Evolutionary conservation across 2,329 filamentous ascomycete genomes (phyloP), one percentile per base, ranked within the genome.

Genomic region (Xylaria polymorpha): DNA sequence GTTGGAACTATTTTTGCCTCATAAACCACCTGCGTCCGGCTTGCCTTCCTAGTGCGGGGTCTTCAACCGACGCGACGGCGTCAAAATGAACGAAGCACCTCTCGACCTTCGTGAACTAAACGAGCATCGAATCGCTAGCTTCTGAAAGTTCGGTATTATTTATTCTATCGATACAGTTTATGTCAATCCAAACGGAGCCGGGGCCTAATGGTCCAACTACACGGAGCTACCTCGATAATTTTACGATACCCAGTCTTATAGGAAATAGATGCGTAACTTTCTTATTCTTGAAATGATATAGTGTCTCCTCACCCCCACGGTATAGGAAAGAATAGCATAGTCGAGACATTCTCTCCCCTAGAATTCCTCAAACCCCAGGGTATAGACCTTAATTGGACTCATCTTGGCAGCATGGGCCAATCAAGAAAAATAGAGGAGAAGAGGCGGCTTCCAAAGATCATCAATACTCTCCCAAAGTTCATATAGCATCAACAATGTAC

Each of bases 201-300:
- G n/a, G n/a, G n/a, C n/a, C n/a, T n/a, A n/a, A n/a, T n/a, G n/a
- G n/a, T n/a, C n/a, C n/a, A n/a, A n/a, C n/a, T n/a, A n/a, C n/a
- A n/a, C n/a, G n/a, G n/a, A n/a, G n/a, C n/a, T n/a, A n/a, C n/a
- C n/a, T n/a, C n/a, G n/a, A n/a, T n/a, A n/a, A n/a, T n/a, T n/a
- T n/a, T n/a, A n/a, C n/a, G n/a, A n/a, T n/a, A n/a, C n/a, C n/a
- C n/a, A n/a, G n/a, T n/a, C n/a, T n/a, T n/a, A n/a, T 39, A 22
- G 1, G 29, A 7, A 39, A 44, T 10, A 5, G 5, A 18, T 4
- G 20, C 18, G 2, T 5, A 18, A 12, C 25, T 4, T 18, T 44
- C 22, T 39, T 29, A 63, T 10, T 63, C 39, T 56, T 39, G 62
- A 15, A 48, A 58, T 7, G 43, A 58, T 2, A 58, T n/a, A n/a